Percentiles rank a stretch among this genome's conserved stretches.
Conservation (phyloP, 2,329 filamentous ascomycete species). For the Pseudogymnoascus sp. region DNA sequence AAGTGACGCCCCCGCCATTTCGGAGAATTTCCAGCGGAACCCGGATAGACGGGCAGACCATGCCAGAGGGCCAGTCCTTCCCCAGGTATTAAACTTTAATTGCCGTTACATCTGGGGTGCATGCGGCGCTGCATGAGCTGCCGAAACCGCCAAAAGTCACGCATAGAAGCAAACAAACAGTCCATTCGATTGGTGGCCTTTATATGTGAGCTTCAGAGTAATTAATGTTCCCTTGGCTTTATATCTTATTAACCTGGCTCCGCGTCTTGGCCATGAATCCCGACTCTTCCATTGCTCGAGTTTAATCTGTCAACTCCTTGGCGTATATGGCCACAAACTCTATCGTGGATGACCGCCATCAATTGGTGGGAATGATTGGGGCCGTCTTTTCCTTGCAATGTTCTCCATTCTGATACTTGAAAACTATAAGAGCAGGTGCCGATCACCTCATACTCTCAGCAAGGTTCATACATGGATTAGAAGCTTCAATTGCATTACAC, state of each 20-base stretch:
- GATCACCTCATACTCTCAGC: not conserved
- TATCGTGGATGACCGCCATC: not conserved
- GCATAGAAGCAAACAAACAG: not conserved
- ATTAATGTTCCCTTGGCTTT: not conserved
- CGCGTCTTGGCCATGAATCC: not conserved
- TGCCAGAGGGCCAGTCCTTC: not conserved
- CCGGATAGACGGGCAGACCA: not conserved
- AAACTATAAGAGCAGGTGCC: not conserved
- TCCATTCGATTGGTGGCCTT: not conserved
- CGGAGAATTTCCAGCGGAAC: not conserved
- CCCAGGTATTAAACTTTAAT: not conserved
- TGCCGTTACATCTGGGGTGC: not conserved
- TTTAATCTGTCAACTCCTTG: not conserved
- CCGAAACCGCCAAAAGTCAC: not conserved
- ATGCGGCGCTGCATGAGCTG: not conserved
- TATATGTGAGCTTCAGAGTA: not conserved
- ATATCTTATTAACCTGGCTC: not conserved
- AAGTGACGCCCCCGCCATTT: constrained; percentile 1
- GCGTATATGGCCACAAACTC: not conserved
- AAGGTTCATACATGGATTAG: constrained; percentile 7
- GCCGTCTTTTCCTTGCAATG: not conserved
- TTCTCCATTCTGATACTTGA: not conserved
- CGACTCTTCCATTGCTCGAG: not conserved
- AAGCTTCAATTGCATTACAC: not conserved
- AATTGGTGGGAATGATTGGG: not conserved